Base-by-base conservation (phyloP, 371 early-diverging fungal genomes). In the Mucor circinelloides region DNA sequence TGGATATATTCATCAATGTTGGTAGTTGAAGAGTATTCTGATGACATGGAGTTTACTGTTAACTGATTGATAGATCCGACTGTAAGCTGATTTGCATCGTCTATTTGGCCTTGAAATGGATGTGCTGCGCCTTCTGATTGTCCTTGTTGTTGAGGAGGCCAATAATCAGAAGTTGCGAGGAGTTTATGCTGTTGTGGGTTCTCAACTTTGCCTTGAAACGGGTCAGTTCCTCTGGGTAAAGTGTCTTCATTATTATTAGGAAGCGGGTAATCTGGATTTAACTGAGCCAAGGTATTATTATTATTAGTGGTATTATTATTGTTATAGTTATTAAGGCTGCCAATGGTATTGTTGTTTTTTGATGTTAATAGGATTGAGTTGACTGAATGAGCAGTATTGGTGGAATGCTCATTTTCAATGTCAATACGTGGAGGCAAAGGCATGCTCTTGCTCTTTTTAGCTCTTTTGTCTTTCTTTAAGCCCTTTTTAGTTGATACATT, bases 1-100 rank as follows among this genome's bases (percentile, higher is more conserved):
- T 87, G 84, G 67, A 96, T 95, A 76, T 93, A 90, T 69, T 95
- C 95, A 81, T 97, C 96, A 30, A 97, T 74, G 17, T 73, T 67
- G 25, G 86, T 87, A 15, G 68, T 72, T 13, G 68, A 64, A 25
- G 70, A 77, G 48, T 71, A 67, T 25, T 74, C 74, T 48, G 75
- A 75, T 12, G 76, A 73, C 23, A 84, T 72, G 23, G 81, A 81
- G 40, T 70, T 79, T 38, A 77, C 75, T 1, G 84, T 84, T 27
- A 84, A 60, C 62, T 84, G 84, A 58, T 84, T 84, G 30, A 79
- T 71, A 5, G 81, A 81, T 3, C 72, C 72, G 10, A 81, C 81
- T 1, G 84, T 84, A 21, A 81, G 65, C 65, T 84, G 81, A 60
- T 77, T 77, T 44, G 52, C 56, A 23, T 78, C 77, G 42, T 65